A percentile compares a stretch with the other conserved stretches of the same genome.
These are phyloP conservation scores for Elongisporangium anandrum DNA, from an alignment of 352 stramenopile genomes.

Conservation along the genomic window DNA sequence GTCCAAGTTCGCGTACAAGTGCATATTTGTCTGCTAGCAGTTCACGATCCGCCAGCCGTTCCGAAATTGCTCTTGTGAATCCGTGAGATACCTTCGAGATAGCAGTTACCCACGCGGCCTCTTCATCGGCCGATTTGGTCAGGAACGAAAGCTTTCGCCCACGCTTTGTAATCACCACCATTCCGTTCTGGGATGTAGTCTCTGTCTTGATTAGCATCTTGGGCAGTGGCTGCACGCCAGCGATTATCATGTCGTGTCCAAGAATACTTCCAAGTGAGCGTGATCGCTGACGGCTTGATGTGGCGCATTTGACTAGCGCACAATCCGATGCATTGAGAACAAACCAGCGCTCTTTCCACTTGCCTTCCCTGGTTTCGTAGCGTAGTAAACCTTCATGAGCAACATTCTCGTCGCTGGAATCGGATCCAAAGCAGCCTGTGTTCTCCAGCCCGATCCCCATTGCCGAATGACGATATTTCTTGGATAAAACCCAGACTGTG, in stretches of 20 bases:
- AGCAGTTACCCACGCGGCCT: constrained; percentile 36
- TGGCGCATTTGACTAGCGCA: constrained; percentile 47
- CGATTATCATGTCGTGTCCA: constrained; percentile 28
- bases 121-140: constrained; percentile 34
- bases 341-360: constrained; percentile 74
- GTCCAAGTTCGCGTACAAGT: constrained; percentile 66
- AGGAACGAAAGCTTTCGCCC: constrained; percentile 33
- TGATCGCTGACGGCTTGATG: constrained; percentile 21
- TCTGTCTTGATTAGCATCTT: constrained; percentile 3
- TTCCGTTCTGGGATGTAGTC: constrained; percentile 7
- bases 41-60: constrained; percentile 47
- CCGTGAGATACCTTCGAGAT: constrained; percentile 38
- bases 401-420: constrained; percentile 11
- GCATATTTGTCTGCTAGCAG: constrained; percentile 64
- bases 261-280: constrained; percentile 24
- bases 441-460: constrained; percentile 1
- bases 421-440: constrained; percentile 20
- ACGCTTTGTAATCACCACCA: constrained; percentile 27
- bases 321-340: constrained; percentile 35
- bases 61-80: constrained; percentile 39
- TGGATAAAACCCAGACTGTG: too few relatives aligned
- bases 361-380: constrained; percentile 39
- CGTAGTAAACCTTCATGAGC: constrained; percentile 41
- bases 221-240: constrained; percentile 17
- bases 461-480: not conserved